phyloP scores from a whole-genome alignment of 1,284 basidiomycete genomes.

The Trichosporon sp. region DNA sequence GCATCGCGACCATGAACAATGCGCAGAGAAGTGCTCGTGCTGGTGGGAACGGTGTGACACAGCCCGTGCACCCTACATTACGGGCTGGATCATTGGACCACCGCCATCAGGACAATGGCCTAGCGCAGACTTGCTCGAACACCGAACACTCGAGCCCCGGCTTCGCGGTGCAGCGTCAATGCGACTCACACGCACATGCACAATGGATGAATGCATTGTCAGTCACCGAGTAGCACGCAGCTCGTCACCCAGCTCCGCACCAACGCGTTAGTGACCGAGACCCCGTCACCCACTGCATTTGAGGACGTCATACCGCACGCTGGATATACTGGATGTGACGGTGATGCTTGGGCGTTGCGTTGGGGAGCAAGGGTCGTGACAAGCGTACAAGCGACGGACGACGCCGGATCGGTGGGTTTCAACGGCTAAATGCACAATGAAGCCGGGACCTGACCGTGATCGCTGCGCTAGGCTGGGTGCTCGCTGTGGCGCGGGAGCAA shows the following conservation, averaged over 20 bases:
- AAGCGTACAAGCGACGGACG: neutral
- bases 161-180: neutral
- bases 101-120: neutral
- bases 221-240: neutral
- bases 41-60: slow-evolving; percentile 6
- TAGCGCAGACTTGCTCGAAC: neutral
- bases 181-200: neutral
- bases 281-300: neutral
- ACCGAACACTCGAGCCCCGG: neutral
- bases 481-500: neutral
- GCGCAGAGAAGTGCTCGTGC: neutral
- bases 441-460: neutral
- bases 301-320: neutral
- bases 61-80: slow-evolving; percentile 6
- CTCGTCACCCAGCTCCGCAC: neutral
- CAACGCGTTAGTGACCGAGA: neutral
- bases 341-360: neutral
- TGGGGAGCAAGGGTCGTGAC: neutral
- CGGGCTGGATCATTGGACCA: neutral
- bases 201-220: neutral
- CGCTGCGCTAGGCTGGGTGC: neutral
- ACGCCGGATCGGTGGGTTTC: slow-evolving; percentile 3
- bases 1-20: neutral
- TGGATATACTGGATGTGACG: neutral
- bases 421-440: slow-evolving; percentile 3